Evolutionary conservation across 164 flowering plant genomes (phyloP).

Genomic region (Chimonanthus salicifolius): DNA sequence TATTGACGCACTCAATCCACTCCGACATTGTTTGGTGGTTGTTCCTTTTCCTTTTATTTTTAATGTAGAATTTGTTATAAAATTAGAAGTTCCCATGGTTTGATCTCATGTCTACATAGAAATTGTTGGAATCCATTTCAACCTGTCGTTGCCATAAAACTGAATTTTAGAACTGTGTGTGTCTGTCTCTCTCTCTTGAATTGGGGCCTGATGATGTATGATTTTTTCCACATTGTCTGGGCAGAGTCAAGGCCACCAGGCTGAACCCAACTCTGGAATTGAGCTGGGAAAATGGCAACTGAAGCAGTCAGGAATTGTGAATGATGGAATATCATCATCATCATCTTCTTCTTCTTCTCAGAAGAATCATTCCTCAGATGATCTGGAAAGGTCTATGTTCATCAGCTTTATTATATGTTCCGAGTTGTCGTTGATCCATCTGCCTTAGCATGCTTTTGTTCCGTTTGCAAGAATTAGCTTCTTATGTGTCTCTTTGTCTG

Average conservation of each 20-base stretch:
- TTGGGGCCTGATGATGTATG: not conserved
- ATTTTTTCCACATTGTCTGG: not conserved
- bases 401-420: too few relatives aligned
- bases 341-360: constrained; percentile 8
- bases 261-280: not conserved
- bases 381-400: constrained; percentile 22
- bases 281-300: not conserved
- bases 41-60: too few relatives aligned
- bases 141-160: too few relatives aligned
- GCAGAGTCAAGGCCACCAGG: not conserved
- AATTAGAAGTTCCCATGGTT: not conserved
- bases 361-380: constrained; percentile 15
- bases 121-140: not conserved
- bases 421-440: not conserved
- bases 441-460: not conserved
- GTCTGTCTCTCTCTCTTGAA: not conserved
- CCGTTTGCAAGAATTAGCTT: not conserved
- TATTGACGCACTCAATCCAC: too few relatives aligned
- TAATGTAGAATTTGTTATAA: not conserved
- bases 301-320: not conserved
- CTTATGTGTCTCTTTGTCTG: not conserved
- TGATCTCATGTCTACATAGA: not conserved
- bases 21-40: too few relatives aligned
- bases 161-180: too few relatives aligned
- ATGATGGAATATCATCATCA: not conserved